phyloP scores from a whole-genome alignment of 805 yeast species.

The Saccharomycopsis schoenii region DNA sequence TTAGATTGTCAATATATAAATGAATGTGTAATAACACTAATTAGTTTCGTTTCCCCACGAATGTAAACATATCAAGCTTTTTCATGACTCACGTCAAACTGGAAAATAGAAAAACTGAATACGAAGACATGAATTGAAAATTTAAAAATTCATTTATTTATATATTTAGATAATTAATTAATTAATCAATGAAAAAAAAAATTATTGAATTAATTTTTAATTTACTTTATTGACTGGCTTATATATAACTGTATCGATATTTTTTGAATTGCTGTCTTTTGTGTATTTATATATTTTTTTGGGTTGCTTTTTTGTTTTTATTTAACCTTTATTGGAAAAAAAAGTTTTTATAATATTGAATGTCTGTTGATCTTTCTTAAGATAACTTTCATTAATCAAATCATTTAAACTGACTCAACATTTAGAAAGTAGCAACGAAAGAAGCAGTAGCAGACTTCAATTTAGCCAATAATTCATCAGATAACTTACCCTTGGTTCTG shows the following conservation, averaged over 20 bases:
- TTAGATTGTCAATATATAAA: too few species aligned
- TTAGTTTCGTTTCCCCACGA: too few species aligned
- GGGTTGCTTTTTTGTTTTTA: neutral
- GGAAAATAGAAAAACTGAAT: neutral
- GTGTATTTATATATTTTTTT: neutral
- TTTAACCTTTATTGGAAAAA: neutral
- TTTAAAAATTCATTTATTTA: neutral
- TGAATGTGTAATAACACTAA: too few species aligned
- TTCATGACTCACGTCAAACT: too few species aligned
- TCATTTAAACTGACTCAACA: neutral
- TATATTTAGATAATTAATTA: neutral
- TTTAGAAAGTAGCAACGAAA: slow-evolving; percentile 82
- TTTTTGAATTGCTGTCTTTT: slow-evolving; percentile 1
- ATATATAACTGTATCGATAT: slow-evolving; percentile 1
- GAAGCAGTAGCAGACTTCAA: slow-evolving; percentile 88
- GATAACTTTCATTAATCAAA: neutral
- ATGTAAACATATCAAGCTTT: too few species aligned
- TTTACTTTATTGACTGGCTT: neutral
- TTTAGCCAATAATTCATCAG: slow-evolving; percentile 76
- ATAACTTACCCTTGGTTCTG: slow-evolving; percentile 80
- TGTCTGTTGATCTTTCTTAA: neutral
- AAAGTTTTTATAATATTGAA: neutral
- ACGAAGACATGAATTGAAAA: neutral
- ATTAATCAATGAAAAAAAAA: neutral
- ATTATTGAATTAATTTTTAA: neutral